Evolutionary conservation across 139 green algal species (phyloP), one percentile per base, ranked within the genome.

Genomic region (Auxenochlorella pyrenoidosa): DNA sequence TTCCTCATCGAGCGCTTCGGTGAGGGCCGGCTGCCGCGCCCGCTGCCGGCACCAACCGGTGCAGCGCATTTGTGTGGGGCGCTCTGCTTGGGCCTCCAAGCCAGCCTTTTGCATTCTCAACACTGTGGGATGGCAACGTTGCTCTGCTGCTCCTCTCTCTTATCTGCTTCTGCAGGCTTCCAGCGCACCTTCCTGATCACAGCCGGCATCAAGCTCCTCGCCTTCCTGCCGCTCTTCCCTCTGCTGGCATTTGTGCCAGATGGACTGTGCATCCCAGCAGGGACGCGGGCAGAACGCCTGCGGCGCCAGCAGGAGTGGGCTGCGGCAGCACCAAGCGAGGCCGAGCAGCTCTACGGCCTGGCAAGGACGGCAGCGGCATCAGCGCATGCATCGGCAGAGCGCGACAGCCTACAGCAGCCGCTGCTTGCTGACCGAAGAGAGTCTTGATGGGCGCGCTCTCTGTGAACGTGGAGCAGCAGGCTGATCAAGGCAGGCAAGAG

Each of bases 161-260:
- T 12, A 18, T 58, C 12, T 12, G 47, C 54, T 24, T 63, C 54
- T 63, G 54, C 54, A 63, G 54, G 88, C n/a, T 94, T 91, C 58
- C 85, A 90, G 19, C 36, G 10, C 41, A 92, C 91, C 38, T 93
- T 93, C 41, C 54, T 93, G 18, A 82, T 93, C 2, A 93, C 89
- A 10, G 91, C 91, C 15, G 59, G 8, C 60, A 84, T 92, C 63
- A 93, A 93, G 87, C 8, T 86, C 21, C 43, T n/a, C 3, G 82
- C 83, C 19, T 91, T 86, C 28, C 13, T 89, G 18, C 85, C 89
- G 21, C 75, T 92, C 44, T 38, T 89, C 19, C 26, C 73, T 5
- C 75, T 90, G 18, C 72, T 88, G 84, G 51, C 71, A 0, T 88
- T 84, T 32, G 84, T 88, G 59, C 84, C 84, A 13, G 84, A 88